phyloP scores from a whole-genome alignment of 768 basidiomycete species.

The Lanmaoa pseudosensibilis region DNA sequence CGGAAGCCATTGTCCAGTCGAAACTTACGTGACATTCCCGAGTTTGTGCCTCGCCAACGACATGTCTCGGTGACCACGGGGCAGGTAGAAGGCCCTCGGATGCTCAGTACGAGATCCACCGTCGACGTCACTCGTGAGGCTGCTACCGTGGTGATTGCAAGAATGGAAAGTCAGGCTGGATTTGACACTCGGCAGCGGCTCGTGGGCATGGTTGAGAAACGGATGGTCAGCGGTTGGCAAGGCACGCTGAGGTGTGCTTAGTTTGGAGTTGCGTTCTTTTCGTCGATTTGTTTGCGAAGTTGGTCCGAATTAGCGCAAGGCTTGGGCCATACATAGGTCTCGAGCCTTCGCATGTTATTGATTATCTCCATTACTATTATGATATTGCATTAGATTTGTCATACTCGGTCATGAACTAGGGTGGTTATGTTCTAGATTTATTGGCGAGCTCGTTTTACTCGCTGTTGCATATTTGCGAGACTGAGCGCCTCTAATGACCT shows the following conservation, averaged over 20 bases:
- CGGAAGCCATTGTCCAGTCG: constrained; percentile 6
- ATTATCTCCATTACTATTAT: background rate
- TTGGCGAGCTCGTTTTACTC: no score
- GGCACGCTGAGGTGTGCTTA: constrained; percentile 8
- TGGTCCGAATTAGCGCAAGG: background rate
- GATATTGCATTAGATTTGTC: constrained; percentile 10
- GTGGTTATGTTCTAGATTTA: no score
- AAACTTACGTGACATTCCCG: constrained; percentile 21
- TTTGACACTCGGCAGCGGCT: constrained; percentile 6
- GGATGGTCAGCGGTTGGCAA: constrained; percentile 1
- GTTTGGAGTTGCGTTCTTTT: background rate
- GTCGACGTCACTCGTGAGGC: constrained; percentile 13
- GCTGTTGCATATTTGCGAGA: no score
- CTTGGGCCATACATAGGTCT: background rate
- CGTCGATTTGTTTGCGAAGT: constrained; percentile 22
- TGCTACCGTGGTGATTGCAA: constrained; percentile 22
- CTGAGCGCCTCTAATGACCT: no score
- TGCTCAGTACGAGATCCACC: background rate
- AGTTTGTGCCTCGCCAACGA: constrained; percentile 28
- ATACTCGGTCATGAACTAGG: background rate
- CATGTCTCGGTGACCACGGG: background rate
- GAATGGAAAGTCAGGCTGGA: constrained; percentile 22
- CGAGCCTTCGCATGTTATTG: background rate
- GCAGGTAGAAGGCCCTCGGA: background rate
- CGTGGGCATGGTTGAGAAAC: constrained; percentile 2